Evolutionary conservation across 208 protist species (phyloP).

Genomic region (Paratrypanosoma confusum): DNA sequence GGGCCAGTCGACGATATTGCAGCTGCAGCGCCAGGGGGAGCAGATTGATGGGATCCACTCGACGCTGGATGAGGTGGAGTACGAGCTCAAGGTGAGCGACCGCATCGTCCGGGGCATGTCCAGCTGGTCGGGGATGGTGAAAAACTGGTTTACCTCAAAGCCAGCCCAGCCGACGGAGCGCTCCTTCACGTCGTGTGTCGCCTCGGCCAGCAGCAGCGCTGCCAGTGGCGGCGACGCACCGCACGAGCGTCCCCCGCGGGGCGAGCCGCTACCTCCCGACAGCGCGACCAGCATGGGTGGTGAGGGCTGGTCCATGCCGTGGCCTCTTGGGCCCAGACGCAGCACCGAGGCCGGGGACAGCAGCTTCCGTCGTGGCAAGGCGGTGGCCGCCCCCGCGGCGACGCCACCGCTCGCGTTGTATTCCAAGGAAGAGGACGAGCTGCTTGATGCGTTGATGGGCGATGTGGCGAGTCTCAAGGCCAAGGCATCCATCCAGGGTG

Average conservation of each 20-base stretch:
- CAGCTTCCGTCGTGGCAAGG: too few species aligned
- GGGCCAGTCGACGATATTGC: background rate
- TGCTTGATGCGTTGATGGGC: conserved; percentile 6
- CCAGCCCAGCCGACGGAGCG: background rate
- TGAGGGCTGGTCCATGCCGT: background rate
- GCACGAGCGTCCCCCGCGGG: too few species aligned
- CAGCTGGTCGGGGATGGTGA: conserved; percentile 5
- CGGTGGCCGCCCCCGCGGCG: too few species aligned
- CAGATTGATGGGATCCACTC: conserved; percentile 2
- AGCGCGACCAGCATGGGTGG: too few species aligned
- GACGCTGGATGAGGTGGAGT: conserved; percentile 4
- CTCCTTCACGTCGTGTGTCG: too few species aligned
- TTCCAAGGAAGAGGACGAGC: conserved; percentile 9
- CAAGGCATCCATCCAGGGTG: conserved; percentile 4
- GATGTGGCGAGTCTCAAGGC: conserved; percentile 6
- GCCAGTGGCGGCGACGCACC: too few species aligned
- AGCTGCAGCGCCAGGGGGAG: conserved; percentile 11
- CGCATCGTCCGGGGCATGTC: conserved; percentile 5
- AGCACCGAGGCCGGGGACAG: too few species aligned
- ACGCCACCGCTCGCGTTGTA: too few species aligned
- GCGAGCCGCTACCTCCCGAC: too few species aligned
- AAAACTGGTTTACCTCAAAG: conserved; percentile 6
- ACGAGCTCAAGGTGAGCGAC: conserved; percentile 7
- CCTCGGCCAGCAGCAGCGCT: too few species aligned
- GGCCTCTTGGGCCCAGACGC: too few species aligned